These are phyloP conservation scores for Xylaria arbuscula DNA, from an alignment of 2,329 filamentous ascomycete genomes.

Conservation along the genomic window DNA sequence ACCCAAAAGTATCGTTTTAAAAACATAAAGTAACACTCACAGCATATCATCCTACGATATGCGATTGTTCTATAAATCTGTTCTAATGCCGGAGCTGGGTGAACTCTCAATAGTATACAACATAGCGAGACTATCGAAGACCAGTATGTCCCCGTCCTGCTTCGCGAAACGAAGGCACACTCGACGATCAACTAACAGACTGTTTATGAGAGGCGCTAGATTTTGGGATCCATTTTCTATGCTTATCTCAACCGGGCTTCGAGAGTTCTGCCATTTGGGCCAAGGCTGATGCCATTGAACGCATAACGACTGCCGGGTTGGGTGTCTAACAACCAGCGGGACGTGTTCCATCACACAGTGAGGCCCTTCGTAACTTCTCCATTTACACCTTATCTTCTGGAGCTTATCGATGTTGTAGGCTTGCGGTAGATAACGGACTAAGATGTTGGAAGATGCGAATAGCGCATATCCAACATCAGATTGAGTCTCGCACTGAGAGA, in stretches of 20 bases:
- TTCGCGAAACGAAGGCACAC: slow-evolving; percentile 31
- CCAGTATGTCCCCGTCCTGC: slow-evolving; percentile 31
- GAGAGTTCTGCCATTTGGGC: slow-evolving; percentile 19
- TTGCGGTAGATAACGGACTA: slow-evolving; percentile 32
- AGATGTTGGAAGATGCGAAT: slow-evolving; percentile 32
- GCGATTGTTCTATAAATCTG: slow-evolving; percentile 8
- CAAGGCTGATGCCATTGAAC: slow-evolving; percentile 33
- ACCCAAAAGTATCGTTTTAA: no score
- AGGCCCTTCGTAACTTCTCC: background rate
- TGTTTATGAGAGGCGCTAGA: slow-evolving; percentile 26
- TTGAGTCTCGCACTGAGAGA: slow-evolving; percentile 13
- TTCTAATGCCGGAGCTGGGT: background rate
- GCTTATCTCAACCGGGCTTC: slow-evolving; percentile 15
- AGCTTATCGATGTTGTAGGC: slow-evolving; percentile 32
- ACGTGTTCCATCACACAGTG: slow-evolving; percentile 17
- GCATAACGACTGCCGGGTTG: slow-evolving; percentile 28
- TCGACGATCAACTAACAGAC: slow-evolving; percentile 29
- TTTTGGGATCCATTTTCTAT: slow-evolving; percentile 33
- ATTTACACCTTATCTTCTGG: slow-evolving; percentile 34
- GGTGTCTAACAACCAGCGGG: slow-evolving; percentile 31
- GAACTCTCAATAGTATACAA: slow-evolving; percentile 20
- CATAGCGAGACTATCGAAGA: slow-evolving; percentile 28
- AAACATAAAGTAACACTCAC: no score
- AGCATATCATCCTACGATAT: background rate
- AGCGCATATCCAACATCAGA: slow-evolving; percentile 14